Evolutionary conservation across 73 alveolate genomes (phyloP), one percentile per base, ranked within the genome.

Genomic region (Tetrahymena thermophila): DNA sequence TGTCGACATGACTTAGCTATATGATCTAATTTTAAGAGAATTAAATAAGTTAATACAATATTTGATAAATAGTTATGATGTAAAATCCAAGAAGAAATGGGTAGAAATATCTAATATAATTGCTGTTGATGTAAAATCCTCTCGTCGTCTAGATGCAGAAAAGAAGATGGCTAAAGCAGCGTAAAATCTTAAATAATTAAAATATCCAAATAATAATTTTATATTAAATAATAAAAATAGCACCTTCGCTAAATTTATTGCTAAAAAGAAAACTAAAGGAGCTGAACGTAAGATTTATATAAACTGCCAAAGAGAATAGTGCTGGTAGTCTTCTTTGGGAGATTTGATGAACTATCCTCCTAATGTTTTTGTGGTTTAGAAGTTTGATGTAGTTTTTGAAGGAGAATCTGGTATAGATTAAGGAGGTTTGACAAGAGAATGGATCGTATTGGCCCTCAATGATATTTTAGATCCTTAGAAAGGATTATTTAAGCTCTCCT

Each of bases 401-500:
- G 98, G 97, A 23, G 99, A 98, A 96, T 96, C 98, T 42, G 99
- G 99, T 21, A 95, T 97, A 17, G 99, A 98, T 95, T 98, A 97
- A 10, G 99, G 99, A 9, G 99, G 99, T 44, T 97, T 98, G 19
- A 97, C 98, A 55, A 96, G 99, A 94, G 99, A 98, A 94, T 98
- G 99, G 99, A 94, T 98, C 35, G 96, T 97, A 34, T 96, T 96
- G 43, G 96, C 98, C 34, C 96, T 99, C 35, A 97, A 97, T 95
- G 99, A 97, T 94, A 98, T 98, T 98, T 98, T 98, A 95, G 97
- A 98, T 84, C 99, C 99, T 0, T 94, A 94, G 96, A 96, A 97
- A 85, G 97, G 97, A 83, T 93, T 98, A 94, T 98, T 98, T 94
- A 95, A 96, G 50, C 96, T 96, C 38, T 97, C 99, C 2, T 94